These are phyloP conservation scores for Rhodotorula sp. DNA, from an alignment of 1,284 basidiomycete genomes.

Conservation along the genomic window DNA sequence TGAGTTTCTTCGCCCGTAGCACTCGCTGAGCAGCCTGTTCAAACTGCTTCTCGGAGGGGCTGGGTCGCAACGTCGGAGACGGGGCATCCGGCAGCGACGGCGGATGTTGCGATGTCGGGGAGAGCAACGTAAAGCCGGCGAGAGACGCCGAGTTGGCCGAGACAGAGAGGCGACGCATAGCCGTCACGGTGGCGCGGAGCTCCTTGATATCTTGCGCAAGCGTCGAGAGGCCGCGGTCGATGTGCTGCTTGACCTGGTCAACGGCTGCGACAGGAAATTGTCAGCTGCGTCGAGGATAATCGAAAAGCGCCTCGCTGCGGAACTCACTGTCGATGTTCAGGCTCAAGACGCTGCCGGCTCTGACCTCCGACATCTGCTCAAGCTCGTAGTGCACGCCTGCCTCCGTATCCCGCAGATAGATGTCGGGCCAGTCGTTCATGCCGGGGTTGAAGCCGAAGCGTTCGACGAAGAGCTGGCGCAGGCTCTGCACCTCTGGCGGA, in stretches of 20 bases:
- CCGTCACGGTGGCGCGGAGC: slow-evolving; percentile 64
- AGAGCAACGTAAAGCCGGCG: slow-evolving; percentile 31
- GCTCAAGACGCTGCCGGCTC: slow-evolving; percentile 79
- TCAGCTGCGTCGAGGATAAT: neutral
- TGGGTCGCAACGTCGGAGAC: slow-evolving; percentile 6
- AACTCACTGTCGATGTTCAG: slow-evolving; percentile 93
- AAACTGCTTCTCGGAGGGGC: slow-evolving; percentile 37
- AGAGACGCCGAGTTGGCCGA: slow-evolving; percentile 44
- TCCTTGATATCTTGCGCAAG: slow-evolving; percentile 92
- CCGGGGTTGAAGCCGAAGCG: slow-evolving; percentile 87
- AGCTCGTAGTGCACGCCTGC: slow-evolving; percentile 93
- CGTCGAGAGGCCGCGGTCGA: slow-evolving; percentile 79
- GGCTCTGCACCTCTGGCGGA: slow-evolving; percentile 59
- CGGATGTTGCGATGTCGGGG: slow-evolving; percentile 4
- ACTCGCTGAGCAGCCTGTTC: slow-evolving; percentile 37
- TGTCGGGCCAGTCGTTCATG: slow-evolving; percentile 79
- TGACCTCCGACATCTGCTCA: slow-evolving; percentile 91
- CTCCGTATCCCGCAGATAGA: slow-evolving; percentile 87
- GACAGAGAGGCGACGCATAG: slow-evolving; percentile 54
- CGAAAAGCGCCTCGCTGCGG: neutral
- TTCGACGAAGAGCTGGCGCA: slow-evolving; percentile 89
- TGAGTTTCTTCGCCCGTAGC: slow-evolving; percentile 14
- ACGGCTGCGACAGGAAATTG: slow-evolving; percentile 59
- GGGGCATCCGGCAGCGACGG: too few relatives aligned
- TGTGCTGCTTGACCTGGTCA: slow-evolving; percentile 97